Evolutionary conservation across 2,329 filamentous ascomycete genomes (phyloP), one percentile per base, ranked within the genome.

Genomic region (Periconia macrospinosa): DNA sequence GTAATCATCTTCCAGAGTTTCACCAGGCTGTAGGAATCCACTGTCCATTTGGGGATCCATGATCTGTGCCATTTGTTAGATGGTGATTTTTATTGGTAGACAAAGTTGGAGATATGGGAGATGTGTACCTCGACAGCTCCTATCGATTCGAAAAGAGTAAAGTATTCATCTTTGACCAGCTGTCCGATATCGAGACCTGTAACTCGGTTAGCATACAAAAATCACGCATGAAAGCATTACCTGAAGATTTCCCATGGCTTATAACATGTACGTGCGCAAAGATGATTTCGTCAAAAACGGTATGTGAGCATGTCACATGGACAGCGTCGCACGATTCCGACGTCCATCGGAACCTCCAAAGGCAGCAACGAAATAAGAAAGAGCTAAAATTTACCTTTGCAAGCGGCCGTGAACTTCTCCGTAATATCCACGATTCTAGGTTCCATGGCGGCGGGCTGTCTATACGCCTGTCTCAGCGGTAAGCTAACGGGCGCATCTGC

Each of bases 31-130:
- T 7, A 95, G 79, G 60, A 88, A 92, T 27, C 94, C 94, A 69
- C 91, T 97, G 74, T 99, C 94, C 94, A 99, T 99, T 76, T 97
- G 99, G 1, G 90, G 87, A 69, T 99, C 94, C 91, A 97, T 97
- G 65, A 99, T 96, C 94, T 99, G 66, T 27, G 13, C 35, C 15
- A 33, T 7, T 13, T 6, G 35, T 67, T 41, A 49, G 23, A 41
- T 18, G 10, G 13, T 11, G 49, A 20, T 11, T 41, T 40, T 45
- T 52, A 45, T 46, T 17, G 1, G 19, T 33, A 23, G 13, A 18
- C 9, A 27, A 19, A 15, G 43, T 33, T 27, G 18, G 8, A 10
- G 30, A 2, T 30, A 23, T 19, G 8, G 23, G 20, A 15, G 20
- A 33, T 17, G 53, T 59, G 33, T 71, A 81, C 79, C 83, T 94